Evolutionary conservation across 2,329 filamentous ascomycete species (phyloP), one percentile per base, ranked within the genome.

Genomic region (Calonectria hongkongensis): DNA sequence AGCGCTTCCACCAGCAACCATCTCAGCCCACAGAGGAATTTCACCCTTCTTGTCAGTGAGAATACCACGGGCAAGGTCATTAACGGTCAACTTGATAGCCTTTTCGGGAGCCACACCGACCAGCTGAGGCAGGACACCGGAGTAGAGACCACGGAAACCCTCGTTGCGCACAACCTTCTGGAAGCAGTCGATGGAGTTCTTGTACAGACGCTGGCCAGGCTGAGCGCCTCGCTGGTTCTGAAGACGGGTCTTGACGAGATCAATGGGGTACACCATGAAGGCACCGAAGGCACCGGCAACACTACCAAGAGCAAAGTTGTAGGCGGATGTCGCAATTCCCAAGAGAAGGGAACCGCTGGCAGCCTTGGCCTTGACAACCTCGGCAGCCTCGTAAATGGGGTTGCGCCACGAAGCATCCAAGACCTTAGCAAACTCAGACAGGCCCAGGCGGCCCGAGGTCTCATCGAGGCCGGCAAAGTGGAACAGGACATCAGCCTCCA

Each of bases 211-310:
- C 84, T 98, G 93, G 70, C 97, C 97, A 0, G 96, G 95, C 64
- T 93, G 91, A 5, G 91, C 91, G 65, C 92, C 92, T 77, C 97
- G 92, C 88, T 99, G 97, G 87, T 99, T 99, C 86, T 99, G 97
- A 92, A 99, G 94, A 73, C 97, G 93, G 1, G 97, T 99, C 91
- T 99, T 99, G 84, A 99, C 97, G 74, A 99, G 87, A 87, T 99
- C 97, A 82, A 99, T 98, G 28, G 97, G 97, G 84, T 99, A 99
- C 67, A 99, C 97, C 95, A 99, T 98, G 84, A 99, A 98, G 15
- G 97, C 97, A 83, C 97, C 97, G 82, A 99, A 99, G 12, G 97
- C 97, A 85, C 97, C 97, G 9, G 97, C 97, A 78, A 98, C 78
- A 83, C 94, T 95, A 72, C 97, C 97, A 8, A 99, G 91, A 3